Base-by-base conservation (phyloP, 2,329 filamentous ascomycete genomes). In the Fusarium transvaalense region DNA sequence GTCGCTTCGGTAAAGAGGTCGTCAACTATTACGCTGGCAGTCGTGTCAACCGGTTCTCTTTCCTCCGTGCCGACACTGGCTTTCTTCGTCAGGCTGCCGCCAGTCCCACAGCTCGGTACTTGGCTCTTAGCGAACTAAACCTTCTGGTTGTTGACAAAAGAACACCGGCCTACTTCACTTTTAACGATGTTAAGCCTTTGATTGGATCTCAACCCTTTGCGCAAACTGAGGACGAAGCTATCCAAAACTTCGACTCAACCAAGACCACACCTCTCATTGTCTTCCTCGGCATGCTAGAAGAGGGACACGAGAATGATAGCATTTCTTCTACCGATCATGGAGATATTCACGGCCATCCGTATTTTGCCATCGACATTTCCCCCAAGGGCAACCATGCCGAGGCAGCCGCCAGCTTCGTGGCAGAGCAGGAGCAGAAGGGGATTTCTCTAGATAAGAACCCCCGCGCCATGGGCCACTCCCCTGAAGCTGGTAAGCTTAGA, bases 331-430 rank as follows among this genome's bases (percentile, higher is more conserved):
- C 66, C 9, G 72, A 75, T 3, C 91, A 90, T 75, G 89, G 88
- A 62, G 88, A 88, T 47, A 97, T 97, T 77, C 86, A 84, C 34
- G 96, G 95, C 5, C 85, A 86, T 48, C 94, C 96, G 2, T 97
- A 90, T 80, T 99, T 98, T 76, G 95, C 94, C 2, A 79, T 99
- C 14, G 96, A 98, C 77, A 86, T 97, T 21, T 97, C 94, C 5
- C 91, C 93, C 0, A 88, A 86, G 66, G 90, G 87, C 2, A 83
- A 83, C 5, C 81, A 89, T 35, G 88, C 86, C 59, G 88, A 90
- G 4, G 86, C 86, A 42, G 89, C 89, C 1, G 86, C 87, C 59
- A 81, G 82, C 29, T 81, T 82, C 41, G 55, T 80, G 45, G 74
- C 78, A 56, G 62, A 68, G 12, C 76, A 79, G 43, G 73, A 91